Percentiles rank a stretch among this genome's conserved stretches.
Conservation (phyloP, 2,329 filamentous ascomycete genomes). For the Penicillium sp. region DNA sequence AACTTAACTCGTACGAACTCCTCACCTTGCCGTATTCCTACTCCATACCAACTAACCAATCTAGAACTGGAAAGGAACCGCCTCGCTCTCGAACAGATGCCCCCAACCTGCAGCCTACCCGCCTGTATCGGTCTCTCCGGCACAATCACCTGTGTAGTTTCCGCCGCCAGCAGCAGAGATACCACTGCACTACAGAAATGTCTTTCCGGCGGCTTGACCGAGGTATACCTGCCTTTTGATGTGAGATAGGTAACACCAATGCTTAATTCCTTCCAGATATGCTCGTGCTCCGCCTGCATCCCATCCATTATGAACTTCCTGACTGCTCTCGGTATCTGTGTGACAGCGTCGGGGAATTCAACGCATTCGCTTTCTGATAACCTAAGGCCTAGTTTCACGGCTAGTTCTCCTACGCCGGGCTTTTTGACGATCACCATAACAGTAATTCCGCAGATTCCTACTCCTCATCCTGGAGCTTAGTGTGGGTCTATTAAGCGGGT, state of each 20-base stretch:
- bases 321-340: constrained; percentile 16
- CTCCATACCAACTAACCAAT: not conserved
- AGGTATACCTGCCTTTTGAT: constrained; percentile 7
- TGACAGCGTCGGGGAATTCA: not conserved
- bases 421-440: not conserved
- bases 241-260: not conserved
- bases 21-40: not conserved
- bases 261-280: constrained; percentile 11
- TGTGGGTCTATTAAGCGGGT: not conserved
- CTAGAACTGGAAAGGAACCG: constrained; percentile 16
- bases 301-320: constrained; percentile 11
- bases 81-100: constrained; percentile 10
- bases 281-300: constrained; percentile 20
- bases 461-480: not conserved
- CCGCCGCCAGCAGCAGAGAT: constrained; percentile 15
- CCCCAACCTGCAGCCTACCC: constrained; percentile 16
- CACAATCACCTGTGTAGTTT: constrained; percentile 16
- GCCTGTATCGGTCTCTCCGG: constrained; percentile 18
- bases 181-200: constrained; percentile 16
- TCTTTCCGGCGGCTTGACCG: constrained; percentile 9
- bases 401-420: not conserved
- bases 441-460: not conserved
- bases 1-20: constrained; percentile 1
- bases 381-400: not conserved
- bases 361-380: not conserved